A percentile compares a stretch with the other conserved stretches of the same genome.
These are phyloP conservation scores for Ceratobasidium sp. DNA, from an alignment of 1,284 basidiomycete species.

Conservation along the genomic window DNA sequence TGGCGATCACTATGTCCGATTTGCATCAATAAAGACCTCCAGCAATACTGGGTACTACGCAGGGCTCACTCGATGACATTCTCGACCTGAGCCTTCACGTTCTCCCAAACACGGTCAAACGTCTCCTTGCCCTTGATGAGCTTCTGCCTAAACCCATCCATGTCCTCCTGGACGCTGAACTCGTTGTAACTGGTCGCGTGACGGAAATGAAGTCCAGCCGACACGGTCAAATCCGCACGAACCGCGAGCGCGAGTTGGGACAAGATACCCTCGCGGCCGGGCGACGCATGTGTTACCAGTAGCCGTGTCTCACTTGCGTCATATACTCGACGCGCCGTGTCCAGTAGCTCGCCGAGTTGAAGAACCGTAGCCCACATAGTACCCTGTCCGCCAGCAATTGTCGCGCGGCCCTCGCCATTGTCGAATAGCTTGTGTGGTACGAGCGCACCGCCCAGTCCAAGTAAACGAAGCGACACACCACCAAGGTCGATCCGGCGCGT, in stretches of 20 bases:
- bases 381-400: constrained; percentile 96
- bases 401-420: constrained; percentile 93
- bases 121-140: constrained; percentile 81
- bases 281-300: constrained; percentile 92
- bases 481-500: constrained; percentile 92
- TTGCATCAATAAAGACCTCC: constrained; percentile 14
- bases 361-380: constrained; percentile 99
- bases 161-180: constrained; percentile 92
- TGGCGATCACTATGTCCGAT: constrained; percentile 75
- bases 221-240: constrained; percentile 95
- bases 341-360: constrained; percentile 97
- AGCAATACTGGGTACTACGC: not conserved
- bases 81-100: constrained; percentile 92
- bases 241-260: constrained; percentile 90
- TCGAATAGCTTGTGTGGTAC: constrained; percentile 98
- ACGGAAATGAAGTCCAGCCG: constrained; percentile 96
- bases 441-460: constrained; percentile 95
- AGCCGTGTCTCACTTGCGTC: constrained; percentile 95
- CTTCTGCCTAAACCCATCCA: constrained; percentile 90
- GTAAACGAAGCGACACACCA: constrained; percentile 91
- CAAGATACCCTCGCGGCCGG: constrained; percentile 93
- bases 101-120: constrained; percentile 95
- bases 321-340: constrained; percentile 95
- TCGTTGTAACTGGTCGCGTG: constrained; percentile 98
- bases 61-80: constrained; percentile 79